Base-by-base conservation (phyloP, 2,329 filamentous ascomycete species). In the Fusarium zealandicum region DNA sequence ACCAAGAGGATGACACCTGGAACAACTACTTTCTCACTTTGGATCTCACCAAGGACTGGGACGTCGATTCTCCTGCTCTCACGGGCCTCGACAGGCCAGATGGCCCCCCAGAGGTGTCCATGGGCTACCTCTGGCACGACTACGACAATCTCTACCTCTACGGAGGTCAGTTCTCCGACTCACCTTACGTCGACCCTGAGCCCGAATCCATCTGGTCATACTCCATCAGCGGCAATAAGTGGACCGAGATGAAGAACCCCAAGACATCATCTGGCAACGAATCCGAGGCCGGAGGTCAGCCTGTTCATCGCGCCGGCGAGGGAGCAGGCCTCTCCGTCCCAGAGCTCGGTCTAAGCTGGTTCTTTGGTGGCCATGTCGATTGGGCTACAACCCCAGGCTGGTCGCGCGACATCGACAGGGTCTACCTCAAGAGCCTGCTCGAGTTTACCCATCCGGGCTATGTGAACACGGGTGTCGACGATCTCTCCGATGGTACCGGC, bases 301-400 rank as follows among this genome's bases (percentile, higher is more conserved):
- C 81, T 1, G 80, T 93, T 3, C 86, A 92, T 68, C 79, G 89
- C 38, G 82, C 88, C 2, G 88, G 89, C 1, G 90, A 93, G 69
- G 90, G 90, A 6, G 88, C 90, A 10, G 88, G 88, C 0, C 73
- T 90, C 12, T 89, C 85, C 22, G 84, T 92, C 1, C 84, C 88
- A 0, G 83, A 86, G 47, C 74, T 92, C 1, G 89, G 89, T 0
- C 74, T 74, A 39, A 90, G 87, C 27, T 93, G 86, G 79, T 93
- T 91, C 70, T 93, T 93, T 72, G 90, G 89, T 20, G 90, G 90
- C 0, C 90, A 92, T 71, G 75, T 90, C 6, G 89, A 93, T 69
- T 69, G 73, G 67, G 75, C 74, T 10, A 84, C 81, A 5, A 86
- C 80, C 0, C 73, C 70, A 1, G 88, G 85, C 11, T 92, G 90